phyloP scores from a whole-genome alignment of 1,284 basidiomycete species.

The Quambalaria eucalypti region DNA sequence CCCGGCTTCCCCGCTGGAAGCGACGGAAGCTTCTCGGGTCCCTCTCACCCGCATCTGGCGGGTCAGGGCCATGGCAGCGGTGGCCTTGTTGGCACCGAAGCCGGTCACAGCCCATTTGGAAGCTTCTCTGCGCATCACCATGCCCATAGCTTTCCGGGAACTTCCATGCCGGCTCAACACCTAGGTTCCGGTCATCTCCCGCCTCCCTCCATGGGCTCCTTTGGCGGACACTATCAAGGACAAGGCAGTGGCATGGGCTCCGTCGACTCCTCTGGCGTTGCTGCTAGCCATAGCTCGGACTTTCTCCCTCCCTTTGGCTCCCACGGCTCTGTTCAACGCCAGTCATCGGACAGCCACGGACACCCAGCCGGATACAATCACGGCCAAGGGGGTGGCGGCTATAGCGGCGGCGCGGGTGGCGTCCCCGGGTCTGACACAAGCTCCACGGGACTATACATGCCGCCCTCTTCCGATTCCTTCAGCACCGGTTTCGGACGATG shows the following conservation, averaged over 20 bases:
- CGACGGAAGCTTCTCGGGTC: background rate
- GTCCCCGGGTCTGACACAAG: background rate
- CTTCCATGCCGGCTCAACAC: too few species aligned
- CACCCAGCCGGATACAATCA: background rate
- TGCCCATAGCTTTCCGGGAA: too few species aligned
- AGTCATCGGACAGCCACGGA: background rate
- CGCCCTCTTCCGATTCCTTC: background rate
- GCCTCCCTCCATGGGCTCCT: too few species aligned
- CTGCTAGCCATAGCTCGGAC: too few species aligned
- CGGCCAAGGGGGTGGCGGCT: background rate
- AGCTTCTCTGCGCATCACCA: background rate
- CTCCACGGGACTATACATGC: background rate
- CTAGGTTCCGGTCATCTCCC: too few species aligned
- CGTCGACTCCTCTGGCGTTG: too few species aligned
- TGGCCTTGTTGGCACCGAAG: background rate
- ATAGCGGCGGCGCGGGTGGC: background rate
- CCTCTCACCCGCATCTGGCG: background rate
- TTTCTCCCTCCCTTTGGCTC: background rate
- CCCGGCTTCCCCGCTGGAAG: background rate
- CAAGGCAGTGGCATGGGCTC: too few species aligned
- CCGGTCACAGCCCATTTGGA: background rate
- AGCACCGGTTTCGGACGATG: too few species aligned
- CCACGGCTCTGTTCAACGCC: background rate
- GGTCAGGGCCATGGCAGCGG: background rate
- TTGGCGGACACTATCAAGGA: too few species aligned